phyloP scores from a whole-genome alignment of 805 yeast species.

The Ogataea paraovalis region DNA sequence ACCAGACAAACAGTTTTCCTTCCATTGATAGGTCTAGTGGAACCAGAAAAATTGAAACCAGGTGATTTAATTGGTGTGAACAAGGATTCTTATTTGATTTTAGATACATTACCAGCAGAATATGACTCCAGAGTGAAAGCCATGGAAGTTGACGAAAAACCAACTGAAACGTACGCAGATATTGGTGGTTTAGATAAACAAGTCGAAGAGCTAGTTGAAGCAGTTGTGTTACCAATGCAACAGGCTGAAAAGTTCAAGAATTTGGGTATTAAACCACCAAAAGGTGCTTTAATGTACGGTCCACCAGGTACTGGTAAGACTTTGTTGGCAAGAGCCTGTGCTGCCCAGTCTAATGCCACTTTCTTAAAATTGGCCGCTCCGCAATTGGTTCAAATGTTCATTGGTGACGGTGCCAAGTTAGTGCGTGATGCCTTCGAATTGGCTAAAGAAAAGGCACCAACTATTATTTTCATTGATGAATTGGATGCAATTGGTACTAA shows the following conservation, averaged over 20 bases:
- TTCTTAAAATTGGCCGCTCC: conserved; percentile 96
- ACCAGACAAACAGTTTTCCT: conserved; percentile 96
- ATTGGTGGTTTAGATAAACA: conserved; percentile 98
- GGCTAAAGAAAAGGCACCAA: conserved; percentile 97
- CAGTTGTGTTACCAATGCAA: conserved; percentile 97
- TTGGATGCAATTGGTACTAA: conserved; percentile 98
- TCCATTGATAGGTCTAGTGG: conserved; percentile 94
- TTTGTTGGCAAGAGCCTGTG: conserved; percentile 95
- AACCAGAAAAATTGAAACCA: conserved; percentile 88
- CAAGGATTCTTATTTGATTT: conserved; percentile 88
- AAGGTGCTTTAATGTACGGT: conserved; percentile 97
- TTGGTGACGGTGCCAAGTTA: conserved; percentile 98
- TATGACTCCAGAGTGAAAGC: conserved; percentile 98
- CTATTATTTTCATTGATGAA: conserved; percentile 96
- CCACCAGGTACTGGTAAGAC: conserved; percentile 99
- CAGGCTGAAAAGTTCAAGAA: conserved; percentile 94
- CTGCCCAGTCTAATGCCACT: conserved; percentile 97
- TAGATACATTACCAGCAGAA: conserved; percentile 95
- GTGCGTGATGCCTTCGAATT: conserved; percentile 96
- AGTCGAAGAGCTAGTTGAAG: conserved; percentile 96
- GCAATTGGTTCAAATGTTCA: conserved; percentile 95
- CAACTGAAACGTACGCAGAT: conserved; percentile 94
- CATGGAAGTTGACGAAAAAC: conserved; percentile 98
- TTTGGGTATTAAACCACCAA: conserved; percentile 95
- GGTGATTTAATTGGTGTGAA: conserved; percentile 97